Evolutionary conservation across 2,329 filamentous ascomycete genomes (phyloP).

Genomic region (Penicillium sp.): DNA sequence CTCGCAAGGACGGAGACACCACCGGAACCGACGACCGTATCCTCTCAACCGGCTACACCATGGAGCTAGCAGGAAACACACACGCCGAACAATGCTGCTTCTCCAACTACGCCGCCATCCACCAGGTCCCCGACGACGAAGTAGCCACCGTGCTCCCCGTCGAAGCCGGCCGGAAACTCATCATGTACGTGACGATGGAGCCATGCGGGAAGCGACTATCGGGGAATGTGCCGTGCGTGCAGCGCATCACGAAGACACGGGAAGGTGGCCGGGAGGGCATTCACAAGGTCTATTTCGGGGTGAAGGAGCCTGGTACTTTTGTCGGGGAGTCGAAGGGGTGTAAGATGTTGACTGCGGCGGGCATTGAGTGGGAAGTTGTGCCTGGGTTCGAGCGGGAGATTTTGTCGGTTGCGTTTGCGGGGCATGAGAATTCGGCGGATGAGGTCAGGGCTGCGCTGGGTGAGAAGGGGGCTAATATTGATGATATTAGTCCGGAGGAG

Average conservation of each 20-base stretch:
- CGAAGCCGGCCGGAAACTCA: constrained; percentile 43
- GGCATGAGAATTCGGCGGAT: constrained; percentile 53
- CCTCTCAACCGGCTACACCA: constrained; percentile 78
- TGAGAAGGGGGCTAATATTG: constrained; percentile 32
- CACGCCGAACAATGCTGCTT: constrained; percentile 94
- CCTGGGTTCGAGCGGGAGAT: constrained; percentile 75
- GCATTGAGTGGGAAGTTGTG: constrained; percentile 68
- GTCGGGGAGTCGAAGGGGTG: constrained; percentile 75
- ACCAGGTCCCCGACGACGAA: constrained; percentile 33
- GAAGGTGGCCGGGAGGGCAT: constrained; percentile 55
- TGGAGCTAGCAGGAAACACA: constrained; percentile 87
- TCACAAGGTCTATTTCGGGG: constrained; percentile 75
- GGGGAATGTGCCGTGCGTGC: constrained; percentile 56
- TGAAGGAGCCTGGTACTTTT: constrained; percentile 85
- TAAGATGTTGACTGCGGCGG: constrained; percentile 62
- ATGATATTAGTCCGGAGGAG: constrained; percentile 39
- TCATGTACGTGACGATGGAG: constrained; percentile 87
- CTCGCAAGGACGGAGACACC: constrained; percentile 27
- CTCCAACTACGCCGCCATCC: constrained; percentile 53
- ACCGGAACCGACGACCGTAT: constrained; percentile 45
- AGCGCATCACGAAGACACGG: constrained; percentile 62
- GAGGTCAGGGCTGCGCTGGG: constrained; percentile 26
- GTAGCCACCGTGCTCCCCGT: constrained; percentile 40
- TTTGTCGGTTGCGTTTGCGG: constrained; percentile 72
- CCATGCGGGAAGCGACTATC: constrained; percentile 45